Evolutionary conservation across 2,329 filamentous ascomycete genomes (phyloP).

Genomic region (Dactylellina cionopaga): DNA sequence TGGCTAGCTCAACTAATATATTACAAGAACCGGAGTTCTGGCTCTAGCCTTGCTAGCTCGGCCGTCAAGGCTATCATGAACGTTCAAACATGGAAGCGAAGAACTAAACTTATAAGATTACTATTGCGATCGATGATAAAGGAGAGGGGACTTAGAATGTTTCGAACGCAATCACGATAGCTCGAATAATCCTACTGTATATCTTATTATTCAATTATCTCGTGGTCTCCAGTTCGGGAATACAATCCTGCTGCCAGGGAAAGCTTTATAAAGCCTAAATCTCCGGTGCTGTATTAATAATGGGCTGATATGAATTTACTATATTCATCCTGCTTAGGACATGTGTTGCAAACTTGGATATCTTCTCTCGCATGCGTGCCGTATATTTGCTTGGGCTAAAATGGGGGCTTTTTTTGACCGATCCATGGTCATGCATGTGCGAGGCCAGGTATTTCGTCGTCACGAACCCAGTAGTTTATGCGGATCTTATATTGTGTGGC

Average conservation of each 20-base stretch:
- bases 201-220: too few species aligned
- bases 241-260: too few species aligned
- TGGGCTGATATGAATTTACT: slow-evolving; percentile 1
- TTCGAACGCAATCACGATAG: too few species aligned
- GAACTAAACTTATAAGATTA: too few species aligned
- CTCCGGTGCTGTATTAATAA: slow-evolving; percentile 15
- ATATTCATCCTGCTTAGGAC: slow-evolving; percentile 35
- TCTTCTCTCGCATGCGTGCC: neutral
- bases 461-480: too few species aligned
- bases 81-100: neutral
- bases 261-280: slow-evolving; percentile 17
- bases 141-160: too few species aligned
- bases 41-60: neutral
- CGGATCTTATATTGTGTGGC: too few species aligned
- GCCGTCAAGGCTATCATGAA: neutral
- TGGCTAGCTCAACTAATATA: too few species aligned
- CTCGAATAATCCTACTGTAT: too few species aligned
- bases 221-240: too few species aligned
- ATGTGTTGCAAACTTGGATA: slow-evolving; percentile 36
- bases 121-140: too few species aligned
- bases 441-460: too few species aligned
- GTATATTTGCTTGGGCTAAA: neutral
- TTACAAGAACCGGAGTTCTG: slow-evolving; percentile 20
- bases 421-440: neutral
- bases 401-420: neutral